Base-by-base conservation (phyloP, 2,329 filamentous ascomycete species). In the Penicillium fuscoglaucum region DNA sequence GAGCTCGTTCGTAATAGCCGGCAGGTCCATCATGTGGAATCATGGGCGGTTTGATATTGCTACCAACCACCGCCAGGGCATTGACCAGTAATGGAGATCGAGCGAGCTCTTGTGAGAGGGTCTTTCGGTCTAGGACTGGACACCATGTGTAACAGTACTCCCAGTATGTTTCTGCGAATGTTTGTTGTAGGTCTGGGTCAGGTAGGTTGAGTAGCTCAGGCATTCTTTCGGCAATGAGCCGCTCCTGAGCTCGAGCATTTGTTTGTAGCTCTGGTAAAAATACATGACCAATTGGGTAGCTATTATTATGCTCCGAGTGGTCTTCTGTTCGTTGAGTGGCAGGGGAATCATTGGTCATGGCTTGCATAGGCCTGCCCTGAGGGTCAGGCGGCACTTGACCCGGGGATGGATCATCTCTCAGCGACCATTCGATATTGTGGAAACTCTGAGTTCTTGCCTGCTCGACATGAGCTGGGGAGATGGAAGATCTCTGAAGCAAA, bases 141-240 rank as follows among this genome's bases (percentile, higher is more conserved):
- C 76, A 79, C 75, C 76, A 79, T 1, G 76, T 57, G 43, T 78
- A 78, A 52, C 74, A 77, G 55, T 77, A 78, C 49, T 78, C 74
- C 31, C 71, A 74, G 33, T 79, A 79, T 0, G 77, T 79, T 35
- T 79, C 77, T 4, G 71, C 68, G 56, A 78, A 79, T 29, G 72
- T 77, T 46, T 78, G 72, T 44, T 74, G 72, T 0, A 79, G 67
- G 7, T 72, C 71, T 57, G 72, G 46, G 4, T 59, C 57, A 24
- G 59, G 59, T 9, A 61, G 45, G 31, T 41, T 59, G 5, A 40
- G 57, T 1, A 53, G n/a, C 26, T 52, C 45, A 4, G 59, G 49
- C 15, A 47, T 53, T 60, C 51, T 55, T 57, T 60, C 58, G 1
- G 58, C 60, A 21, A 62, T 40, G 8, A 60, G 43, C 15, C 58